These are phyloP conservation scores for Teunomyces pallodes DNA, from an alignment of 805 yeast species.

Conservation along the genomic window DNA sequence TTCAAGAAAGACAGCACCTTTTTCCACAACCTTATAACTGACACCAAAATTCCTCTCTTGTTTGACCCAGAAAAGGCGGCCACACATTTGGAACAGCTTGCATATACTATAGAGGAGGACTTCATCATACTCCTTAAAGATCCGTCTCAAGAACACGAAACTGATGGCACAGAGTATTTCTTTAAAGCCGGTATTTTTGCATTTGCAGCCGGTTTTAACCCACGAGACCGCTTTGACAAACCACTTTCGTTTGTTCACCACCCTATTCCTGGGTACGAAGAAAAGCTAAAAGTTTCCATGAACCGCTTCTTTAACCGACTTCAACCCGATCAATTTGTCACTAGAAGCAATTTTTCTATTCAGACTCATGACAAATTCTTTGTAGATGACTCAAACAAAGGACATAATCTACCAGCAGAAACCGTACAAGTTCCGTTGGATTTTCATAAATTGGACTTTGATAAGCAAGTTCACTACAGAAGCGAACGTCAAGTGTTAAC, in stretches of 20 bases:
- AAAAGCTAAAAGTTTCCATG: constrained; percentile 39
- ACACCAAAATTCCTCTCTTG: constrained; percentile 18
- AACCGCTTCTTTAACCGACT: constrained; percentile 38
- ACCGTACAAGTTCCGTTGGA: constrained; percentile 23
- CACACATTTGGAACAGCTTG: constrained; percentile 21
- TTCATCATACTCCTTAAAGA: constrained; percentile 39
- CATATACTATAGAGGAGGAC: constrained; percentile 39
- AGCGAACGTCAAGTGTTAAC: constrained; percentile 43
- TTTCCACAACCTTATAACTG: constrained; percentile 23
- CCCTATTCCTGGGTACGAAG: constrained; percentile 43
- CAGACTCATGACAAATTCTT: constrained; percentile 35
- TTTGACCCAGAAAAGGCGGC: constrained; percentile 10
- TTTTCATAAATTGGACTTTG: constrained; percentile 34
- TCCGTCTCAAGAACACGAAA: constrained; percentile 23
- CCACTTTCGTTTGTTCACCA: constrained; percentile 39
- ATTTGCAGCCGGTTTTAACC: constrained; percentile 46
- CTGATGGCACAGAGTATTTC: constrained; percentile 35
- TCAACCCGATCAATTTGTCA: constrained; percentile 36
- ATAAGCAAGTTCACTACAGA: constrained; percentile 37
- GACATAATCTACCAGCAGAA: constrained; percentile 32
- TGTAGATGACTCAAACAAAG: constrained; percentile 40
- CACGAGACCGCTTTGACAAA: constrained; percentile 33
- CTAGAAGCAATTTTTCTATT: constrained; percentile 39
- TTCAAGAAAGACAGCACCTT: constrained; percentile 18
- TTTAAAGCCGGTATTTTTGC: constrained; percentile 46